Base-by-base conservation (phyloP, 257 asterid genomes). In the Ajuga chamaepitys region DNA sequence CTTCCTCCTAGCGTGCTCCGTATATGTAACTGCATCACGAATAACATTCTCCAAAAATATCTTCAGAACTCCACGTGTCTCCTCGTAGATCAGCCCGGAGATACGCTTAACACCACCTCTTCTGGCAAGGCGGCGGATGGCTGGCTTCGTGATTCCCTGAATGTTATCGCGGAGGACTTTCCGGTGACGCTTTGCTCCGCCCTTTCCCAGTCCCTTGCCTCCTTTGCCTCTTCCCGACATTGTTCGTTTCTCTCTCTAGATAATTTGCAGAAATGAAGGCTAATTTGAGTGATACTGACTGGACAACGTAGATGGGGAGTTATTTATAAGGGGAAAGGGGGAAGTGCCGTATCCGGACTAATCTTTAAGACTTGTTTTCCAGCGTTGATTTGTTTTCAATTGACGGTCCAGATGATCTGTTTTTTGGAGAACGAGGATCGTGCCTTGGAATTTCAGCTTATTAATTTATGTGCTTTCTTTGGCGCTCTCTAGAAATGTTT, bases 111-210 rank as follows among this genome's bases (percentile, higher is more conserved):
- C 82, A 14, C 82, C 82, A 18, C 82, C 82, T 35, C 82, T 77
- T 24, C 82, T 68, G 9, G 82, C 82, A 0, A 77, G 78, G 2
- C 82, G 82, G 54, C 82, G 78, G 44, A 77, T 77, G 25, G 82
- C 82, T 13, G 82, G 82, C 82, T 77, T 73, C 40, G 81, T 77
- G 54, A 77, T 77, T 1, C 81, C 81, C 66, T 77, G 81, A 30
- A 77, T 77, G 73, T 77, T 77, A 58, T 77, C 82, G 5, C 82
- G 82, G 62, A 77, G 82, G 56, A 77, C 82, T 44, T 77, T 77
- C 58, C 78, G 54, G 62, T 77, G 82, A 47, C 82, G 65, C 82
- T 77, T 77, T 0, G 82, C 82, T 57, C 82, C 82, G 20, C 82
- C 82, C 72, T 77, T 77, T 69, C 82, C 81, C 5, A 77, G 65